Evolutionary conservation across 106 monocot species (phyloP), one percentile per base, ranked within the genome.

Genomic region (Allium sativum): DNA sequence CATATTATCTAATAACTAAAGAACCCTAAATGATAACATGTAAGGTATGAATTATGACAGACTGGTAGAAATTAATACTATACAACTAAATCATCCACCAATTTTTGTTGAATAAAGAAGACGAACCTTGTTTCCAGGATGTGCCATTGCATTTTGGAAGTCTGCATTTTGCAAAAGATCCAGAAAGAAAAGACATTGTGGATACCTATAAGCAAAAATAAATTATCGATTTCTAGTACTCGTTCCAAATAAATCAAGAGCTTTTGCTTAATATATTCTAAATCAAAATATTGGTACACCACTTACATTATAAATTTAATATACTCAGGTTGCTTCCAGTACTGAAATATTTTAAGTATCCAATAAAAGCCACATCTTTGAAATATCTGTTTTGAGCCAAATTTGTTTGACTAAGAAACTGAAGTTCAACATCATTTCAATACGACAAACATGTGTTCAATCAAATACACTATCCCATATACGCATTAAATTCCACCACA

Each of bases 161-260:
- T 83, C 92, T 52, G 80, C 80, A 72, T 88, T 88, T 70, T 98
- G 98, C 18, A 98, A 92, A 62, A 88, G 98, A 56, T 98, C 98
- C 53, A 98, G 98, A 72, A 98, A 98, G 78, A 82, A 98, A 65
- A 98, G 92, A 22, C 92, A 92, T 73, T 98, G 98, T 22, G 98
- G 98, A 64, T 92, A 98, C 98, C 98, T 98, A 62, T 8, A 65
- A 56, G n/a, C 48, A 44, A 40, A 62, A 68, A 5, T 42, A 12
- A 52, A 20, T 11, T 11, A 18, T 4, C 31, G 74, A 62, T 15
- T 7, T 62, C 15, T 6, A 46, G 10, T 45, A 43, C n/a, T n/a
- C n/a, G n/a, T n/a, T n/a, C n/a, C n/a, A n/a, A n/a, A n/a, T n/a
- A n/a, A n/a, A n/a, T n/a, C n/a, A n/a, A n/a, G n/a, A n/a, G n/a